Base-by-base conservation (phyloP, 2,329 filamentous ascomycete genomes). In the Colletotrichum euphorbiae region DNA sequence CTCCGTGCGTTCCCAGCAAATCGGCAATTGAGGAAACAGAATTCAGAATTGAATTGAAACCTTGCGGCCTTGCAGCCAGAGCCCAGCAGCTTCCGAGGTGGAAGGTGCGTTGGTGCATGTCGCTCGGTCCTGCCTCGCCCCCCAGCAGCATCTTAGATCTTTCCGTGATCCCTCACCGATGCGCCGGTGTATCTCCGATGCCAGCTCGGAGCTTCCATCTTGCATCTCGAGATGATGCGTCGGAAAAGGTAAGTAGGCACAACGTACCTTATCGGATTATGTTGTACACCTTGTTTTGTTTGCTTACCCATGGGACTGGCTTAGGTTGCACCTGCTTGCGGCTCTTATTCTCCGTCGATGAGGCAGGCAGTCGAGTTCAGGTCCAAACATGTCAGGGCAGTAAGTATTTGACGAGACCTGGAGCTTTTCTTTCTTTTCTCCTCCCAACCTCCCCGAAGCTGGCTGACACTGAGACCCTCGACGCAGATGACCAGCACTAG, bases 401-500 rank as follows among this genome's bases (percentile, higher is more conserved):
- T 28, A 7, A 28, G 28, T 2, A 28, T 28, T 28, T 8, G 28
- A 28, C 36, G 33, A n/a, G n/a, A n/a, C n/a, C n/a, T n/a, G 17
- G 19, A 24, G 42, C 31, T 40, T 46, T 57, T 28, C 15, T 24
- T 56, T 42, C 33, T 62, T 40, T 50, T 38, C 21, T 33, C 50
- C 59, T 45, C 24, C 24, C 24, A 58, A 36, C 58, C 28, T 51
- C 36, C 36, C 43, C 13, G 51, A 59, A 43, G 33, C 38, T 21
- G 28, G 33, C 54, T 40, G 54, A 54, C 31, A 58, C 52, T 50
- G 60, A 68, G 60, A 68, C 64, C 24, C 48, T 43, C 19, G 58
- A 51, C 43, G 36, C 64, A 52, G 8, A 63, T 56, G 58, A 56
- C 51, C 36, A 8, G 46, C 24, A 17, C 12, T 38, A 38, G 36